A percentile compares a stretch with the other conserved stretches of the same genome.
These are phyloP conservation scores for Fistulinella prunicolor DNA, from an alignment of 768 basidiomycete genomes.

Conservation along the genomic window DNA sequence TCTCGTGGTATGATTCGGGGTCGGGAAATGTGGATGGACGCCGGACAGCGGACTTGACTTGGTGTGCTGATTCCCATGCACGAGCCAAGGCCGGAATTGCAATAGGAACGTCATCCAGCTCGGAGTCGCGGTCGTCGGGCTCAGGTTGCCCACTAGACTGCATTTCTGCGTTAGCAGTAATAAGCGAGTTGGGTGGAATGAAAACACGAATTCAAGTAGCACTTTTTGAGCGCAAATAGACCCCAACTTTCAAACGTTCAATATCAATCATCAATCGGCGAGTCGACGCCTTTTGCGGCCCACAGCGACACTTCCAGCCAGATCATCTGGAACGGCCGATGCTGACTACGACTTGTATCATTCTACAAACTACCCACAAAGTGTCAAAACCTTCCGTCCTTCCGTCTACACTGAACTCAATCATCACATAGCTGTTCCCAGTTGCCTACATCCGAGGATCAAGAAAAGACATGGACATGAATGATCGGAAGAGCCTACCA, in stretches of 20 bases:
- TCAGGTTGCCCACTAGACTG: background rate
- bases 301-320: too few relatives aligned
- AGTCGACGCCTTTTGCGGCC: too few relatives aligned
- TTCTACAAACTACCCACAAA: too few relatives aligned
- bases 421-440: conserved; percentile 7
- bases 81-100: conserved; percentile 16
- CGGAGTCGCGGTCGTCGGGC: background rate
- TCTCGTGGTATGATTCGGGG: conserved; percentile 17
- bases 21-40: conserved; percentile 22
- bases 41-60: conserved; percentile 22
- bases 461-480: background rate
- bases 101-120: background rate
- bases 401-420: too few relatives aligned
- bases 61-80: conserved; percentile 16
- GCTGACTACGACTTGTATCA: too few relatives aligned
- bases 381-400: too few relatives aligned
- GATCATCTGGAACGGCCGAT: too few relatives aligned
- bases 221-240: too few relatives aligned
- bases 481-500: conserved; percentile 1
- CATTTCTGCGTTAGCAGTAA: conserved; percentile 5
- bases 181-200: too few relatives aligned
- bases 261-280: too few relatives aligned
- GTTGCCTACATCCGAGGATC: conserved; percentile 1
- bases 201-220: too few relatives aligned
- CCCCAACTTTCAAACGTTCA: too few relatives aligned